These are phyloP conservation scores for Avicennia marina DNA, from an alignment of 257 asterid species.

Conservation along the genomic window DNA sequence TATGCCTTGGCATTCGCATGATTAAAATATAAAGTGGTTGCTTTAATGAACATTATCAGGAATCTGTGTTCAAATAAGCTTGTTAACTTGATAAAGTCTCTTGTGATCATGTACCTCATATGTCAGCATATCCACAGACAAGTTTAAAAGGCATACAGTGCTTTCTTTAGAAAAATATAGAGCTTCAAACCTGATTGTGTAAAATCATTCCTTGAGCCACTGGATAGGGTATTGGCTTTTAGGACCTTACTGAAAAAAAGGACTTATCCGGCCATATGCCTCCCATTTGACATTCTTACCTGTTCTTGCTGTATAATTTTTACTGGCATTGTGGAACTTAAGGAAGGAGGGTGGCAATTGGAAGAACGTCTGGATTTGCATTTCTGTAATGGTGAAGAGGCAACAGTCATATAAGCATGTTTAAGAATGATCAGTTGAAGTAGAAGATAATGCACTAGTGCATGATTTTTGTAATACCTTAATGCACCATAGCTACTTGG, in stretches of 20 bases:
- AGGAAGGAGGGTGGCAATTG: too few species aligned
- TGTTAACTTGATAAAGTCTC: slow-evolving; percentile 3
- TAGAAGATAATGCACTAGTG: not conserved
- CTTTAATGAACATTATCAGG: not conserved
- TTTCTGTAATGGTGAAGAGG: not conserved
- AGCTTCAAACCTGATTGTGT: slow-evolving; percentile 12
- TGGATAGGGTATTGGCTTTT: slow-evolving; percentile 12
- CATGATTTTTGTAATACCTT: not conserved
- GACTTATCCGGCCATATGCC: not conserved
- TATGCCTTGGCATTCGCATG: slow-evolving; percentile 8
- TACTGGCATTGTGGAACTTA: too few species aligned
- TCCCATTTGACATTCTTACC: too few species aligned
- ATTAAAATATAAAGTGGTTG: not conserved
- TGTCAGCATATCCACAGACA: slow-evolving; percentile 2
- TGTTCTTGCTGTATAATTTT: too few species aligned
- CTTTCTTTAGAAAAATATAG: slow-evolving; percentile 1
- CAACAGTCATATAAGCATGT: not conserved
- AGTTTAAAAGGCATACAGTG: slow-evolving; percentile 1
- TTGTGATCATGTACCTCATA: not conserved
- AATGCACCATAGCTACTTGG: too few species aligned
- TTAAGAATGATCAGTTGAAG: not conserved
- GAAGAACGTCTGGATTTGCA: too few species aligned
- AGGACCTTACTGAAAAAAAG: slow-evolving; percentile 8
- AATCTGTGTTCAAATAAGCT: not conserved
- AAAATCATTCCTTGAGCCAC: slow-evolving; percentile 10